These are phyloP conservation scores for Rhodotorula sp. DNA, from an alignment of 1,284 basidiomycete genomes.

Conservation along the genomic window DNA sequence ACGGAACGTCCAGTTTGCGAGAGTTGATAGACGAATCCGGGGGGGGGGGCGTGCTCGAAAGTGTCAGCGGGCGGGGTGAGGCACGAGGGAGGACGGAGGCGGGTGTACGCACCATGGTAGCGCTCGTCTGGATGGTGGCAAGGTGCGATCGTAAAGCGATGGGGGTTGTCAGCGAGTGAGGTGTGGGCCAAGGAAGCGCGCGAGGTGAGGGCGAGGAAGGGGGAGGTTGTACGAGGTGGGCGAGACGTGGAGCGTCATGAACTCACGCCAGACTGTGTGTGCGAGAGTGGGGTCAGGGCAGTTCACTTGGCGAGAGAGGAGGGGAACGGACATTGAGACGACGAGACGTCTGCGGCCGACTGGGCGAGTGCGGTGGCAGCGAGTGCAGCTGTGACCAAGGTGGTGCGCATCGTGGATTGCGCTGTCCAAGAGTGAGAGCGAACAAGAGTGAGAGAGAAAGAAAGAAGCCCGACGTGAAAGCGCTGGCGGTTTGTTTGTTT, in stretches of 20 bases:
- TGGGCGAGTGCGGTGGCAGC: not conserved
- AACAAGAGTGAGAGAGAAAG: no score
- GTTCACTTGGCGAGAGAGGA: not conserved
- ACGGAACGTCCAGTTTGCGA: no score
- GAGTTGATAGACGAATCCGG: no score
- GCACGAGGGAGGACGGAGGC: no score
- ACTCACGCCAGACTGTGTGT: constrained; percentile 5
- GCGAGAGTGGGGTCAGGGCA: not conserved
- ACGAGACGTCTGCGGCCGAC: constrained; percentile 4
- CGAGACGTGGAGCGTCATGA: no score
- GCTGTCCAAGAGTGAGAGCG: no score
- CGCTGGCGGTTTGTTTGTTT: no score
- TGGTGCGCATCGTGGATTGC: not conserved
- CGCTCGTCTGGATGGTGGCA: not conserved
- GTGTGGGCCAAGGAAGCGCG: not conserved
- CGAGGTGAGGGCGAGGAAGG: not conserved
- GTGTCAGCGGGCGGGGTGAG: not conserved
- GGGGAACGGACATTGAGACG: not conserved
- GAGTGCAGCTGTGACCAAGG: not conserved
- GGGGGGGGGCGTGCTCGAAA: no score
- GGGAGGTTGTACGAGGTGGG: no score
- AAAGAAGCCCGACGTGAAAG: no score
- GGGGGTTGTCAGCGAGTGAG: not conserved
- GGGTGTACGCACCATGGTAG: not conserved
- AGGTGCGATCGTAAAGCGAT: not conserved